Evolutionary conservation across 257 asterid genomes (phyloP).

Genomic region (Solanum gracilifrons): DNA sequence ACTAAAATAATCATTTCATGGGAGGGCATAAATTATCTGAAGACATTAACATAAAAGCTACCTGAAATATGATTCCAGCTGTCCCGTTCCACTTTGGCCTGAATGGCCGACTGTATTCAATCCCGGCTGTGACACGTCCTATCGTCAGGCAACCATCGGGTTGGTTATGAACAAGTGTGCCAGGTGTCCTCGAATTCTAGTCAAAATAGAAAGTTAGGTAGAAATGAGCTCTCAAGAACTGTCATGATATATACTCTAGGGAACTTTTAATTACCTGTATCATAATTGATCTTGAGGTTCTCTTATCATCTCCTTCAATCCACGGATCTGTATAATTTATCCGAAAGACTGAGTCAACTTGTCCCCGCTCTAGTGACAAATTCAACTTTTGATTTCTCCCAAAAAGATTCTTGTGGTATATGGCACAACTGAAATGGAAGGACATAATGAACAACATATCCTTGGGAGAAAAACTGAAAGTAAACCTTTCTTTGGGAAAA

Average conservation of each 20-base stretch:
- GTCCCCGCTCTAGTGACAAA: conserved; percentile 90
- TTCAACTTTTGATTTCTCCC: conserved; percentile 96
- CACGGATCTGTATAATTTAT: conserved; percentile 91
- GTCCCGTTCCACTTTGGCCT: conserved; percentile 96
- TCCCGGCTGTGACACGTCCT: conserved; percentile 85
- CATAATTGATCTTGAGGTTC: conserved; percentile 93
- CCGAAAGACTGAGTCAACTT: conserved; percentile 84
- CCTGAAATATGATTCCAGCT: conserved; percentile 80
- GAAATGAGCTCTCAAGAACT: conserved; percentile 3
- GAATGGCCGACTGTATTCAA: conserved; percentile 86
- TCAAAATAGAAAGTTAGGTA: conserved; percentile 2
- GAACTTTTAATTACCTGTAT: conserved; percentile 49
- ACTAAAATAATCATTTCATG: neutral
- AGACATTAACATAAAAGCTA: conserved; percentile 6
- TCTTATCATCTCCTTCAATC: conserved; percentile 96
- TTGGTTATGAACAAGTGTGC: conserved; percentile 86
- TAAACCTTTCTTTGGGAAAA: neutral
- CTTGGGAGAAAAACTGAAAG: neutral
- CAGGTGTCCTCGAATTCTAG: conserved; percentile 96
- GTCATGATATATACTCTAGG: neutral
- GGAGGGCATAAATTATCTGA: neutral
- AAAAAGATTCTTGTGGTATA: conserved; percentile 81
- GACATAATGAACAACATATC: conserved; percentile 1
- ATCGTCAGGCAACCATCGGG: conserved; percentile 59
- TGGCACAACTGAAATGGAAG: conserved; percentile 67